Base-by-base conservation (phyloP, 2,329 filamentous ascomycete genomes). In the Microcyclosporella mali region DNA sequence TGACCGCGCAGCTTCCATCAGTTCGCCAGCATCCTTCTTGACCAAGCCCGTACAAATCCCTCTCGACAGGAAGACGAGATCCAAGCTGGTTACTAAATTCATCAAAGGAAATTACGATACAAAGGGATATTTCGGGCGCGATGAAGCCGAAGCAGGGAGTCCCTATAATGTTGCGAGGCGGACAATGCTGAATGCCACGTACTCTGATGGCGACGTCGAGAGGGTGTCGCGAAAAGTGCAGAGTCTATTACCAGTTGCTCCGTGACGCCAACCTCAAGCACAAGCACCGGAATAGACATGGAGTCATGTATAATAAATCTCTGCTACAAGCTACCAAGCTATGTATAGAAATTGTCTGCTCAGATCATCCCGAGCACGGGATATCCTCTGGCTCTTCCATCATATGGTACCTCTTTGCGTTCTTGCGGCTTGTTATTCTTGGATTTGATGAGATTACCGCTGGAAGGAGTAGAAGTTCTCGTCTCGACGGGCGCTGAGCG, bases 221-320 rank as follows among this genome's bases (percentile, higher is more conserved):
- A 58, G 43, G 33, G 61, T 66, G 37, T 39, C 63, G 14, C 54
- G 53, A 31, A 60, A 64, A 50, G 62, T 53, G 45, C 45, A 54
- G 45, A 43, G 42, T 34, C 29, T 53, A 16, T 49, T 55, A 18
- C 46, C 49, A 4, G 6, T 12, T 25, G 21, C 21, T 25, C 21
- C 21, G 21, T 9, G 21, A 25, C 6, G 6, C 6, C 21, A 25
- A 9, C 21, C 21, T 4, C 21, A 25, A 9, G 21, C 21, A 9
- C n/a, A n/a, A n/a, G n/a, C n/a, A n/a, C n/a, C 21, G 21, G 30
- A 32, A 12, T 6, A 6, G 30, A 32, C 4, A 32, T 6, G 6
- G 15, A 6, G 30, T 32, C 30, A 14, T 32, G n/a, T n/a, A n/a
- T n/a, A n/a, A n/a, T n/a, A n/a, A n/a, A n/a, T n/a, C n/a, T n/a